Base-by-base conservation (phyloP, 2,329 filamentous ascomycete species). In the Stagonosporopsis chrysanthemi region DNA sequence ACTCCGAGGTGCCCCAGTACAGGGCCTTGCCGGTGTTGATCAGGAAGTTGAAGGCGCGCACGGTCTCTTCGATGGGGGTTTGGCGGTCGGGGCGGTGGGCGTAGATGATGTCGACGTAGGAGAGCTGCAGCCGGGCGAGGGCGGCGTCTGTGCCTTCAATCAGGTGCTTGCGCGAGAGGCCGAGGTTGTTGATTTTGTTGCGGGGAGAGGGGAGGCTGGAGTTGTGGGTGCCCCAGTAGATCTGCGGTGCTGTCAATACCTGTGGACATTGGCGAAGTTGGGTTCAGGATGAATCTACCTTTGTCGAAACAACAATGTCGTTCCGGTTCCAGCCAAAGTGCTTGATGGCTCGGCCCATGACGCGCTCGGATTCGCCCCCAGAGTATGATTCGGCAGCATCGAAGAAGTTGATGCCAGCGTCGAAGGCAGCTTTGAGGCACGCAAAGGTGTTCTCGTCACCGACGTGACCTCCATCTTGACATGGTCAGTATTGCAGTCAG, bases 21-120 rank as follows among this genome's bases (percentile, higher is more conserved):
- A 90, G 84, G 2, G 86, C 85, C 77, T 89, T 87, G 63, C 88
- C 88, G 0, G 81, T 82, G 73, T 86, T 80, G 71, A 91, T 89
- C 50, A 90, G 76, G 73, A 90, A 82, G 78, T 90, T 90, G 79
- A 91, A 90, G 40, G 84, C 87, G 45, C 88, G 85, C 26, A 90
- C 87, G 0, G 84, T 86, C 76, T 90, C 88, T 72, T 90, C 87
- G 78, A 90, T 90, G 4, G 88, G 88, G 0, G 87, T 90, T 23
- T 84, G 79, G 6, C 86, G 82, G 68, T 91, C 88, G 0, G 87
- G 85, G 19, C 88, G 83, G 76, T 91, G 88, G 15, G 88, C 88
- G 67, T 88, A 89, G 65, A 91, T 82, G 33, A 90, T 77, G 66
- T 90, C 88, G 22, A 91, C 87, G 65, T 88, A 88, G n/a, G 84